These are phyloP conservation scores for Escovopsis weberi DNA, from an alignment of 2,329 filamentous ascomycete genomes.

Conservation along the genomic window DNA sequence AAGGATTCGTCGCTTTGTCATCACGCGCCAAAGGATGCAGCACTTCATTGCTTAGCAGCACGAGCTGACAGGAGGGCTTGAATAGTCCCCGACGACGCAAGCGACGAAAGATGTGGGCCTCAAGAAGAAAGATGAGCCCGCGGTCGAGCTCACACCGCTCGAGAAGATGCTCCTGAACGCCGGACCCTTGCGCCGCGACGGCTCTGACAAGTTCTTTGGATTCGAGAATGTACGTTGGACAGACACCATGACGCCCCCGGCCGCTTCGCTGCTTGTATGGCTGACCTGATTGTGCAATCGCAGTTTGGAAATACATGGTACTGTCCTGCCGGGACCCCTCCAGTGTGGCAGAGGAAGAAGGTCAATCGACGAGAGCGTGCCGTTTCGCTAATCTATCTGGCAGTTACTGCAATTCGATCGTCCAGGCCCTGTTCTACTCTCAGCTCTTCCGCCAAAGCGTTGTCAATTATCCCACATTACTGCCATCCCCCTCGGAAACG, in stretches of 20 bases:
- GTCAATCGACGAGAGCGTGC: no score
- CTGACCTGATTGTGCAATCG: conserved; percentile 19
- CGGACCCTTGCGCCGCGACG: conserved; percentile 68
- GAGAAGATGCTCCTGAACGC: conserved; percentile 69
- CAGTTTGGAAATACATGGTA: conserved; percentile 98
- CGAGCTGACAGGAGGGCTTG: conserved; percentile 14
- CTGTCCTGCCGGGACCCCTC: conserved; percentile 10
- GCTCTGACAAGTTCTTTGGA: conserved; percentile 95
- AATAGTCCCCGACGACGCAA: conserved; percentile 29
- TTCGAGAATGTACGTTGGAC: conserved; percentile 75
- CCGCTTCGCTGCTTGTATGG: conserved; percentile 1
- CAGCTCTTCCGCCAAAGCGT: conserved; percentile 87
- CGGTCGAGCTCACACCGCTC: conserved; percentile 45
- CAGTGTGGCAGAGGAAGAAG: no score
- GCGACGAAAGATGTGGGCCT: conserved; percentile 30
- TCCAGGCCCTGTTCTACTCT: conserved; percentile 94
- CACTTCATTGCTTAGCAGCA: no score
- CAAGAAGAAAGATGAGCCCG: conserved; percentile 43
- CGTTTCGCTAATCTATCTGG: conserved; percentile 9
- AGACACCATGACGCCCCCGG: conserved; percentile 4
- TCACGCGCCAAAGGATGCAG: no score
- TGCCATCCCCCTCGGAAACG: conserved; percentile 19
- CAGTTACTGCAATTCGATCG: conserved; percentile 97
- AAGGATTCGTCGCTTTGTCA: no score
- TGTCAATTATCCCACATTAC: conserved; percentile 67